Base-by-base conservation (phyloP, 2,329 filamentous ascomycete genomes). In the Peltaster fructicola region DNA sequence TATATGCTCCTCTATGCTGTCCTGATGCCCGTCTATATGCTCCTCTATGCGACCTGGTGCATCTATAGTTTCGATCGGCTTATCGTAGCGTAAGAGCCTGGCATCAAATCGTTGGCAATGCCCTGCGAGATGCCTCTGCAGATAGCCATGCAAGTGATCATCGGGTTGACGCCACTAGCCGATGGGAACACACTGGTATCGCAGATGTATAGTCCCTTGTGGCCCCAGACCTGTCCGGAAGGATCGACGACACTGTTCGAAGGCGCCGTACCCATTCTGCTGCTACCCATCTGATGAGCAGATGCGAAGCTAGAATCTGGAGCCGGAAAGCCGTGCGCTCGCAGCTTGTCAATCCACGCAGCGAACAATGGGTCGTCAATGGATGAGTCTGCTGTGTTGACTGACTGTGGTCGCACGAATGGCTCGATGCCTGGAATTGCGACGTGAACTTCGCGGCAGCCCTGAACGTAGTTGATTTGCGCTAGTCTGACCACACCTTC, bases 221-320 rank as follows among this genome's bases (percentile, higher is more conserved):
- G 60, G 1, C 65, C 74, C 73, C 74, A 84, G 5, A 80, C 56
- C 19, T 35, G 32, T 0, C 57, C 57, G 10, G 42, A 31, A 0
- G 47, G 39, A 37, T 59, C 55, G 4, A 61, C 54, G 6, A 56
- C 57, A 12, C 54, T 52, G n/a, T 46, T 51, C 24, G 38, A 43
- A 17, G 49, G 39, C 14, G 26, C 39, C 1, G 56, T 55, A 30
- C 68, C 68, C 78, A 84, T 85, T 3, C 74, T 59, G 40, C 73
- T 79, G 7, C 68, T 68, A 12, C 76, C 73, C 77, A 84, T 84
- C 54, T 84, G 78, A 49, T 85, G 78, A 10, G 77, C 78, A n/a
- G 69, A 75, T 15, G 59, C 52, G 39, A 68, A 78, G n/a, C 54
- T 45, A 12, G 59, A 55, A 15, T 59, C 53, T 0, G 66, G 64